Conservation (phyloP, 108 stramenopile genomes). For the Pseudonitzschia pungens region DNA sequence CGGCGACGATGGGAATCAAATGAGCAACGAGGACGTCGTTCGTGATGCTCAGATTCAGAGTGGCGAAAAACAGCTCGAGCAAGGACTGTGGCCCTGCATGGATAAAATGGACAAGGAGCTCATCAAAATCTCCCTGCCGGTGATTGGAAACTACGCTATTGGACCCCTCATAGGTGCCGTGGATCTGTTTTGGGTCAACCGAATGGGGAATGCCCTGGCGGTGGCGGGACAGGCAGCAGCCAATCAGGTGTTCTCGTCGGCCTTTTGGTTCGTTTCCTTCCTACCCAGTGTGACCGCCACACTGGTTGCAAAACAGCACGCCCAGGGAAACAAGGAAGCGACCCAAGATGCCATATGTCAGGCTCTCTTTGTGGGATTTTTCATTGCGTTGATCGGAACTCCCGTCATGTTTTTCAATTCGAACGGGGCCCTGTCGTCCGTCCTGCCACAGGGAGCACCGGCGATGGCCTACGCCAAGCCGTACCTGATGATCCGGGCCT, state of each 20-base stretch:
- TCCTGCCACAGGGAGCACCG: constrained; percentile 66
- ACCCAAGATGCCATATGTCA: constrained; percentile 82
- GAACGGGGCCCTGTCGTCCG: constrained; percentile 51
- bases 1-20: not conserved
- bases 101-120: constrained; percentile 76
- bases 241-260: constrained; percentile 83
- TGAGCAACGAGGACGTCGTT: not conserved
- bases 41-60: not conserved
- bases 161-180: constrained; percentile 83
- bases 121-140: constrained; percentile 79
- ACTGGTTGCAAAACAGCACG: constrained; percentile 81
- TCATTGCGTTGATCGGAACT: constrained; percentile 69
- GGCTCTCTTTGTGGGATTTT: constrained; percentile 71
- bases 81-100: constrained; percentile 54
- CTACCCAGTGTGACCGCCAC: constrained; percentile 88
- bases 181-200: constrained; percentile 90
- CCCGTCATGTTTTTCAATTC: constrained; percentile 62
- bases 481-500: constrained; percentile 78
- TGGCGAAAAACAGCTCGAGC: not conserved
- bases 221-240: constrained; percentile 90
- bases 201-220: constrained; percentile 89
- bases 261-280: constrained; percentile 84
- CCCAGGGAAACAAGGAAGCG: constrained; percentile 65
- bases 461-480: constrained; percentile 84
- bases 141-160: constrained; percentile 91